phyloP scores from a whole-genome alignment of 2,329 filamentous ascomycete genomes.

The Tolypocladium amazonense region DNA sequence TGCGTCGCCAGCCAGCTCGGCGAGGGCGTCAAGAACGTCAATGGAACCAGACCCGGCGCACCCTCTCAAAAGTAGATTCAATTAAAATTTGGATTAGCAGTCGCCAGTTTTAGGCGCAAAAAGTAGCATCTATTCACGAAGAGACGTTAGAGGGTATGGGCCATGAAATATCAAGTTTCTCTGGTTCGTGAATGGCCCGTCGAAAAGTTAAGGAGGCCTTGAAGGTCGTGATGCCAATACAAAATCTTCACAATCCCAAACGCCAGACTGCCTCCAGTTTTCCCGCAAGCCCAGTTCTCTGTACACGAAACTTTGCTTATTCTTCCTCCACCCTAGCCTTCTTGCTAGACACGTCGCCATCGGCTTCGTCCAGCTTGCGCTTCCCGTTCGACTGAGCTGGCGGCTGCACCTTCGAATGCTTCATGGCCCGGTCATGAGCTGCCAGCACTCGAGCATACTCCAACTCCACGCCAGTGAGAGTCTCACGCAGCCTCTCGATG shows the following conservation, averaged over 20 bases:
- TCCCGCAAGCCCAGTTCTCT: not conserved
- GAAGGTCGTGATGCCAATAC: not conserved
- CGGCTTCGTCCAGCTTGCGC: conserved; percentile 30
- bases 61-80: not conserved
- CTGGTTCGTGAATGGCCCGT: not conserved
- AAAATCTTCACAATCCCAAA: not conserved
- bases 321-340: conserved; percentile 30
- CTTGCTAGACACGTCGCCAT: conserved; percentile 25
- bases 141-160: not conserved
- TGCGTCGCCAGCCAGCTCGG: conserved; percentile 55
- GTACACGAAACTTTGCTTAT: conserved; percentile 3
- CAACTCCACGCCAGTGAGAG: conserved; percentile 55
- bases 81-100: not conserved
- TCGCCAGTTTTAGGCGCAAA: not conserved
- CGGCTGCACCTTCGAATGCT: conserved; percentile 11
- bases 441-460: conserved; percentile 61
- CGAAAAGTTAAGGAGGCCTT: not conserved
- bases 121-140: not conserved
- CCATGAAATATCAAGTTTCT: not conserved
- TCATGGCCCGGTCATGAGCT: conserved; percentile 27
- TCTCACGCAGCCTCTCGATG: conserved; percentile 61
- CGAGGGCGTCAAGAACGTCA: conserved; percentile 25
- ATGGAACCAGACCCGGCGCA: conserved; percentile 17
- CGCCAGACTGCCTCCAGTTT: not conserved
- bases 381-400: conserved; percentile 26